phyloP scores from a whole-genome alignment of 495 filamentous ascomycete species.

The Aspergillus nanangensis region DNA sequence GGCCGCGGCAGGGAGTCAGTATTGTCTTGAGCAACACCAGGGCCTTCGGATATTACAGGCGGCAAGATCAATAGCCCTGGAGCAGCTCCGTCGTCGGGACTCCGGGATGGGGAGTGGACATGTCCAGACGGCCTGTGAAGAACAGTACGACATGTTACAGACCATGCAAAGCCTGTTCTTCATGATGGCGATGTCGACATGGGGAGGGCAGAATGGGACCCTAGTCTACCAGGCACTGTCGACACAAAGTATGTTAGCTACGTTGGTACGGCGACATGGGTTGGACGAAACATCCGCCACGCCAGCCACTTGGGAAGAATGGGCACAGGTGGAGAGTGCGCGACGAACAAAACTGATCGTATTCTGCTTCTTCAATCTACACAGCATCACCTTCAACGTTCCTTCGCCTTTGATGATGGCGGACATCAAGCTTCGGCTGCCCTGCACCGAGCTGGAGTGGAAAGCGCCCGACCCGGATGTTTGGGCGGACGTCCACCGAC shows the following conservation, averaged over 20 bases:
- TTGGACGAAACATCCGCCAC: conserved; percentile 2
- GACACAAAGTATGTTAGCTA: conserved; percentile 13
- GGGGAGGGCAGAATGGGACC: conserved; percentile 10
- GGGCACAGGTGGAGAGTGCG: conserved; percentile 15
- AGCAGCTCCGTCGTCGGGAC: not conserved
- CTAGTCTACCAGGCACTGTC: conserved; percentile 13
- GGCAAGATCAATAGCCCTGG: conserved; percentile 30
- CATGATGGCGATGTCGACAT: conserved; percentile 16
- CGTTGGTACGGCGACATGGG: conserved; percentile 11
- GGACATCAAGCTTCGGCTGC: conserved; percentile 18
- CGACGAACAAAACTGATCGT: conserved; percentile 20
- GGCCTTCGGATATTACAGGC: conserved; percentile 54
- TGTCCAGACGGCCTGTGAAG: too few relatives aligned
- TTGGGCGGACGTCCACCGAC: conserved; percentile 5
- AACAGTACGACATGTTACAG: not conserved
- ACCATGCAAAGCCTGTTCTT: conserved; percentile 8
- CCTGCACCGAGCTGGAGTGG: conserved; percentile 18
- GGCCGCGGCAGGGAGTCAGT: conserved; percentile 14
- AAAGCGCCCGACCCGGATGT: conserved; percentile 12
- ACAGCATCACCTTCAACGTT: conserved; percentile 21
- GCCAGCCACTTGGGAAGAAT: conserved; percentile 14
- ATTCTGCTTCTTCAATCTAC: conserved; percentile 24
- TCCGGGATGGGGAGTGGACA: too few relatives aligned
- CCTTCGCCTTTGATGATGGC: conserved; percentile 22
- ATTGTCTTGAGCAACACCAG: conserved; percentile 46